A percentile compares a stretch with the other conserved stretches of the same genome.
These are phyloP conservation scores for Salix dunnii DNA, from an alignment of 345 rosid species.

Conservation along the genomic window DNA sequence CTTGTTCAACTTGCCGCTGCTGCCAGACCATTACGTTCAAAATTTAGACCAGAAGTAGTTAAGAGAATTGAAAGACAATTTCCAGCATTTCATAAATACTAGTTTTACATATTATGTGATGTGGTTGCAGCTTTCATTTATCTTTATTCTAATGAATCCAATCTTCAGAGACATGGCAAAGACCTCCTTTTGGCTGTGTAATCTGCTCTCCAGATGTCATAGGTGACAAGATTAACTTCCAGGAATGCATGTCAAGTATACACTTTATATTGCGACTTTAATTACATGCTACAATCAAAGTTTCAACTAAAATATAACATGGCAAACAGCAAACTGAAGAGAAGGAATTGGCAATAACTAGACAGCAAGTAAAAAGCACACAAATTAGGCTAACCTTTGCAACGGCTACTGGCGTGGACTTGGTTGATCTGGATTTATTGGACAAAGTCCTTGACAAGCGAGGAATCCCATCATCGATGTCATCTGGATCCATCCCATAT, in stretches of 20 bases:
- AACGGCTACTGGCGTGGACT: slow-evolving; percentile 76
- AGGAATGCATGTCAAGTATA: background rate
- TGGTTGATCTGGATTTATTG: slow-evolving; percentile 67
- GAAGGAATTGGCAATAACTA: background rate
- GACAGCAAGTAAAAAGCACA: background rate
- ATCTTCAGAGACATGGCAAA: background rate
- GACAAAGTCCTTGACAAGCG: slow-evolving; percentile 60
- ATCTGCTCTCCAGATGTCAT: background rate
- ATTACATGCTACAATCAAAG: background rate
- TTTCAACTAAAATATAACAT: background rate
- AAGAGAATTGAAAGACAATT: background rate
- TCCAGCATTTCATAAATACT: background rate
- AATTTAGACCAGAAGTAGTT: background rate
- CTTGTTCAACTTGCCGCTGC: background rate
- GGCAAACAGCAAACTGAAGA: slow-evolving; percentile 6
- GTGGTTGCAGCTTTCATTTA: background rate
- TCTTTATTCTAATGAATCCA: background rate
- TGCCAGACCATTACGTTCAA: background rate
- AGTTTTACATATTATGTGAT: background rate
- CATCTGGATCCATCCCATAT: slow-evolving; percentile 40
- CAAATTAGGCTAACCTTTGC: slow-evolving; percentile 54
- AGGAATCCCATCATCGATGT: slow-evolving; percentile 70
- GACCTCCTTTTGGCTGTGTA: background rate
- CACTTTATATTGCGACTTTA: background rate
- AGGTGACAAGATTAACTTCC: background rate